A percentile compares a stretch with the other conserved stretches of the same genome.
These are phyloP conservation scores for Pythium volutum DNA, from an alignment of 352 stramenopile species.

Conservation along the genomic window DNA sequence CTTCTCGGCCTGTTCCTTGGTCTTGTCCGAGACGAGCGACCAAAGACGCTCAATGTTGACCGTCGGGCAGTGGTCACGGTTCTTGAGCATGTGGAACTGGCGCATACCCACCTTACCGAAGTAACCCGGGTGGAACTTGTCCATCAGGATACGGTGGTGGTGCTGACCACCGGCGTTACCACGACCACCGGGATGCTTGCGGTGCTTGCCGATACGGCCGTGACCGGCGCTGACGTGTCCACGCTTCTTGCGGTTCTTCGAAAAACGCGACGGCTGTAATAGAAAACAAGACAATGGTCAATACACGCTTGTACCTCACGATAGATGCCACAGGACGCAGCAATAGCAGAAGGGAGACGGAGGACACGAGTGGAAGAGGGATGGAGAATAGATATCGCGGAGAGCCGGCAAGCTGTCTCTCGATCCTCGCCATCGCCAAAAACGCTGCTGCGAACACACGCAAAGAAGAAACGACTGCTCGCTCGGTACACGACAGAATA, in stretches of 20 bases:
- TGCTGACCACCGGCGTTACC: slow-evolving; percentile 99
- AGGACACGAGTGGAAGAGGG: not conserved
- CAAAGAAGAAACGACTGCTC: no score
- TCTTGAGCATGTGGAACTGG: slow-evolving; percentile 98
- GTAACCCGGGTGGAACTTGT: slow-evolving; percentile 99
- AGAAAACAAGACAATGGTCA: not conserved
- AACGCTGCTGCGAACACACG: no score
- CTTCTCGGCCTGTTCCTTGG: slow-evolving; percentile 96
- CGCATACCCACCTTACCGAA: slow-evolving; percentile 99
- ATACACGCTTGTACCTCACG: not conserved
- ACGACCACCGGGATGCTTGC: slow-evolving; percentile 99
- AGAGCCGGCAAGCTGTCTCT: no score
- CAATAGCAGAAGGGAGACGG: not conserved
- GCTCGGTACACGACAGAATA: no score
- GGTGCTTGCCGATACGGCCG: slow-evolving; percentile 99
- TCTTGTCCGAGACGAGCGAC: slow-evolving; percentile 97
- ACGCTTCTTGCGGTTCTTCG: slow-evolving; percentile 99
- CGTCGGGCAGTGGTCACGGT: slow-evolving; percentile 96
- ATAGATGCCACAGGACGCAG: not conserved
- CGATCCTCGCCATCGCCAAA: no score
- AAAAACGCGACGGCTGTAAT: slow-evolving; percentile 79
- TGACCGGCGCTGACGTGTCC: slow-evolving; percentile 99
- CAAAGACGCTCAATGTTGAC: slow-evolving; percentile 99
- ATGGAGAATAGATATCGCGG: not conserved
- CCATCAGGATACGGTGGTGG: slow-evolving; percentile 99